Base-by-base conservation (phyloP, 192 early-diverging fungal genomes). In the Backusella sp. region DNA sequence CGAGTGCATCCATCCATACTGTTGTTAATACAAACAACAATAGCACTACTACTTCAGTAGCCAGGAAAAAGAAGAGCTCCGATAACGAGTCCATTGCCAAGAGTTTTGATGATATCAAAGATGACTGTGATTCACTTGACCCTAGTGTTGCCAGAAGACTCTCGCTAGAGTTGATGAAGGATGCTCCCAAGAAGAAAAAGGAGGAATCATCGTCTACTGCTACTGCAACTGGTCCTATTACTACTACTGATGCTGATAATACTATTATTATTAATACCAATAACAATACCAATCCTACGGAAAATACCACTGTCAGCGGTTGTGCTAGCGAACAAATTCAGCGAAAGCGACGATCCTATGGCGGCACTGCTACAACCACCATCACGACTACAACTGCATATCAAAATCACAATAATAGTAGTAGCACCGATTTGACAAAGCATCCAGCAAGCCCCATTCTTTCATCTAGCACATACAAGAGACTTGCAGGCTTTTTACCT, bases 81-180 rank as follows among this genome's bases (percentile, higher is more conserved):
- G 28, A 59, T 56, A 49, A 37, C 21, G 74, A 75, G 12, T 28
- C 30, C 0, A 32, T 32, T 19, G 21, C 39, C 42, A 71, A 32
- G 5, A 42, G 36, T 6, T 39, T 71, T 44, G 70, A 71, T 71
- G 21, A 66, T 28, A 62, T n/a, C 21, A 62, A 28, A 1, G 70
- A 71, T 44, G 39, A 44, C 15, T 72, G 65, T 19, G 41, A 36
- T 37, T 26, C n/a, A 9, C 52, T 73, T 14, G 75, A 76, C n/a
- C 68, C 77, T 59, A 70, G 68, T 44, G 77, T 79, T 26, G 77
- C 77, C 23, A 49, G 80, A 67, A 73, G 80, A 21, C 53, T 81
- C 9, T 81, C 80, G 3, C 52, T 81, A 32, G 80, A 81, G 15
- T 42, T 81, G 1, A 81, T 81, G 80, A 75, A 80, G 35, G 75